These are phyloP conservation scores for Corrigiola litoralis DNA, from an alignment of 179 eudicot genomes.

Conservation along the genomic window DNA sequence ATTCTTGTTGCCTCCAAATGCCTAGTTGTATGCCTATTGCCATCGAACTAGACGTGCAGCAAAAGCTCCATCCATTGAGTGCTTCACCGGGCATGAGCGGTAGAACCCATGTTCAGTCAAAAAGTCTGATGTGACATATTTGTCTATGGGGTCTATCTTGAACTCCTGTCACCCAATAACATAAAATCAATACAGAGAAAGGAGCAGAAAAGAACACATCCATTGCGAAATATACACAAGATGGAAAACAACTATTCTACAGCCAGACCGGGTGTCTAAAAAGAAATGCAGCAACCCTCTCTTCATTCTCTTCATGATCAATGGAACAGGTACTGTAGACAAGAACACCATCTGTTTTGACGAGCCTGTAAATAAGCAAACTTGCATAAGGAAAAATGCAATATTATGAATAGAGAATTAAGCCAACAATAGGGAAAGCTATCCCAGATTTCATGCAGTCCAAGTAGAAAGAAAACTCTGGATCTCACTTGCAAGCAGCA, in stretches of 20 bases:
- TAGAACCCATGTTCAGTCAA: conserved; percentile 64
- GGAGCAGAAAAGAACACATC: background rate
- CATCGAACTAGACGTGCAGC: conserved; percentile 80
- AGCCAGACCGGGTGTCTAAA: conserved; percentile 56
- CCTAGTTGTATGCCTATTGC: background rate
- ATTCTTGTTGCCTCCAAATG: background rate
- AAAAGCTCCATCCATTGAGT: conserved; percentile 92
- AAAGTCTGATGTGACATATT: conserved; percentile 55
- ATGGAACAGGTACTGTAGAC: conserved; percentile 95
- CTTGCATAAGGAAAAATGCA: background rate
- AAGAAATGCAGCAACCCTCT: conserved; percentile 79
- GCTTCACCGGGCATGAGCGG: conserved; percentile 76
- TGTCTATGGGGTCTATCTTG: conserved; percentile 54
- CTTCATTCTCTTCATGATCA: conserved; percentile 94
- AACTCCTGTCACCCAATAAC: conserved; percentile 53
- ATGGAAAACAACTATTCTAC: background rate
- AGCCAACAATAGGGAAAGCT: background rate
- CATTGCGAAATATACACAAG: conserved; percentile 1
- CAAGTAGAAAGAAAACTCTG: background rate
- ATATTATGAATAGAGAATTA: background rate
- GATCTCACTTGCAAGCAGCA: conserved; percentile 75
- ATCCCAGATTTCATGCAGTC: background rate
- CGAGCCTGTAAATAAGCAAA: conserved; percentile 46
- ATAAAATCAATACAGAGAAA: background rate
- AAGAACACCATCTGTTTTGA: conserved; percentile 75